Evolutionary conservation across 192 early-diverging fungal species (phyloP), one percentile per base, ranked within the genome.

Genomic region (Haplosporangium gracile): DNA sequence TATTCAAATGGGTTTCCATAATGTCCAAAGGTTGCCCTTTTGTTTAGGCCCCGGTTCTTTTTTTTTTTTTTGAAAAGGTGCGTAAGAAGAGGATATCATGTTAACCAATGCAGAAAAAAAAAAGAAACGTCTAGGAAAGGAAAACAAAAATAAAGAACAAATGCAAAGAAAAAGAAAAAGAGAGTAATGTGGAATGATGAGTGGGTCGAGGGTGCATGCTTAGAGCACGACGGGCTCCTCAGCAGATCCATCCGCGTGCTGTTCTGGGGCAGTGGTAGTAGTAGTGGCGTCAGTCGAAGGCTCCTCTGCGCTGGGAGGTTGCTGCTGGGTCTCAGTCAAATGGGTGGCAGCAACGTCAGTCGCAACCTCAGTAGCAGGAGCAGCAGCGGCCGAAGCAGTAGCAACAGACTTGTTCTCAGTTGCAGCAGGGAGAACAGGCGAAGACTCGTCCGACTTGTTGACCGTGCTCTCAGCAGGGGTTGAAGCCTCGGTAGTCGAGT

Each of bases 381-480:
- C 15, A 18, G 13, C 34, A 40, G 13, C 68, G 10, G 13, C 13
- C 22, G 68, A 24, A 69, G 32, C n/a, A 38, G 68, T 32, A 38
- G 36, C 69, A 70, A 20, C 38, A 40, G 34, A 13, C 5, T 70
- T 38, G 20, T 55, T 51, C 29, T 70, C 49, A 39, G 40, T 32
- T 4, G 70, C 45, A 34, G 45, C 45, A 34, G 65, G 43, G 5
- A 53, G 60, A 63, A 47, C 57, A 70, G 65, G 45, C 5, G 70
- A 39, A 16, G 71, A 47, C 13, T 38, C 34, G 8, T 70, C 38
- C 10, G 78, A 68, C 24, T 34, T 29, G 32, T 79, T 49, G 26
- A 22, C 40, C 7, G 70, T 68, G 24, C 74, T 49, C 20, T 81
- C 73, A 6, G 51, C 80, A 81, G 80, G 80, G 10, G 76, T 43